Evolutionary conservation across 192 early-diverging fungal species (phyloP), one percentile per base, ranked within the genome.

Genomic region (Backusella circina): DNA sequence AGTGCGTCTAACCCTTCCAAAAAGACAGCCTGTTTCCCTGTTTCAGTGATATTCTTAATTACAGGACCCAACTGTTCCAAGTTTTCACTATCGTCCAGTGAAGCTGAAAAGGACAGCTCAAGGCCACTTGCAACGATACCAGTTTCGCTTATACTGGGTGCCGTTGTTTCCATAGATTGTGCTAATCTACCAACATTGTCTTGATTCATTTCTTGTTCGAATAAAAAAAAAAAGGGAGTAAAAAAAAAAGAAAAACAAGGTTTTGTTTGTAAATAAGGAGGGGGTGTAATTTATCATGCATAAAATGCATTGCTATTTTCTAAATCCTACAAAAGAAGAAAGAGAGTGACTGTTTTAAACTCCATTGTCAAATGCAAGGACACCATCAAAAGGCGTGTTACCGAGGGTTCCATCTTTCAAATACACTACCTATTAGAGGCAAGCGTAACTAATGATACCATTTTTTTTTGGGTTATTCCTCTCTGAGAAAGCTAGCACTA

Each of bases 31-130:
- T 97, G 92, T 79, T 94, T 92, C 65, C 91, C 91, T 35, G 92
- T 87, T 57, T 94, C 91, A 70, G 95, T 91, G 26, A 99, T 92
- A 7, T 93, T 92, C 79, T 96, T 97, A 78, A 99, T 95, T 32
- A 93, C 87, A 23, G 93, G 93, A 0, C 93, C 93, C 0, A 95
- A 84, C 77, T 94, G 93, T 83, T 95, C 93, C 77, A 95, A 79
- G 72, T 89, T 92, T 61, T 94, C 93, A 23, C 82, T 80, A 72
- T 90, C 88, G 72, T 81, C 79, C 28, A 82, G 37, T 3, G 76
- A 54, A 15, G 28, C 39, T 18, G 69, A 70, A 16, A 70, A 70
- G 69, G 69, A 41, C 23, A 70, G 23, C 0, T 70, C 69, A 12
- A 70, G 18, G 15, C 69, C 69, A 30, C 23, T 47, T 5, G 69